These are phyloP conservation scores for Pseudogymnoascus sp. DNA, from an alignment of 2,329 filamentous ascomycete genomes.

Conservation along the genomic window DNA sequence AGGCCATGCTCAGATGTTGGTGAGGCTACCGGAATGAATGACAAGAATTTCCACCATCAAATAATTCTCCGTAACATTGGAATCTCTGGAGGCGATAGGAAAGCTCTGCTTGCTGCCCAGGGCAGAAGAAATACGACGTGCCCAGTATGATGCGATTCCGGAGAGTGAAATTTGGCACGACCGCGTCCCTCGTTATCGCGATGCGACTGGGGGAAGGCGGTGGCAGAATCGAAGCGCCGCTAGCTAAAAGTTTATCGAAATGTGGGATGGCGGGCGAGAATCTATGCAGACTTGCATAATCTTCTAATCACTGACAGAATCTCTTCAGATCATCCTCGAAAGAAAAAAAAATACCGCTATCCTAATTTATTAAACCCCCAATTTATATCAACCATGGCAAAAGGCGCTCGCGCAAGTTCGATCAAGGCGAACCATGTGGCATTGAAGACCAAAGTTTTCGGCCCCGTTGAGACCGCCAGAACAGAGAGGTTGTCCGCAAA, in stretches of 20 bases:
- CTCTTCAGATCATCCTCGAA: not conserved
- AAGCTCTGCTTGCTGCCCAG: conserved; percentile 5
- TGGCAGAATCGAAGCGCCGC: conserved; percentile 7
- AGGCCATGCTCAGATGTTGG: conserved; percentile 24
- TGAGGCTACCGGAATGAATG: not conserved
- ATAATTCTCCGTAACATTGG: not conserved
- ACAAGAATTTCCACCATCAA: conserved; percentile 6
- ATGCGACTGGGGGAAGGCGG: conserved; percentile 9
- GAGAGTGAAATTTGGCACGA: conserved; percentile 6
- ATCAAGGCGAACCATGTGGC: conserved; percentile 77
- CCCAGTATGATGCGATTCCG: conserved; percentile 6
- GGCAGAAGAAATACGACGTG: not conserved
- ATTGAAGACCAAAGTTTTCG: conserved; percentile 75
- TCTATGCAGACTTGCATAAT: conserved; percentile 8
- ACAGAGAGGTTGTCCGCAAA: conserved; percentile 79
- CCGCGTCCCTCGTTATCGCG: conserved; percentile 9
- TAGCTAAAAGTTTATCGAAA: conserved; percentile 11
- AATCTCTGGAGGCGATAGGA: not conserved
- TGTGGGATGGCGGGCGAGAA: conserved; percentile 10
- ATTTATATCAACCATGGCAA: conserved; percentile 61
- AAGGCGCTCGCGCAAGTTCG: conserved; percentile 70
- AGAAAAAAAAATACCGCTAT: not conserved
- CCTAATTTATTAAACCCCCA: not conserved
- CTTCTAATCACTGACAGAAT: not conserved
- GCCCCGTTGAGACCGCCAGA: conserved; percentile 70